A percentile compares a stretch with the other conserved stretches of the same genome.
Evolutionary conservation across 2,329 filamentous ascomycete genomes (phyloP).

Genomic region (Xylaria digitata): DNA sequence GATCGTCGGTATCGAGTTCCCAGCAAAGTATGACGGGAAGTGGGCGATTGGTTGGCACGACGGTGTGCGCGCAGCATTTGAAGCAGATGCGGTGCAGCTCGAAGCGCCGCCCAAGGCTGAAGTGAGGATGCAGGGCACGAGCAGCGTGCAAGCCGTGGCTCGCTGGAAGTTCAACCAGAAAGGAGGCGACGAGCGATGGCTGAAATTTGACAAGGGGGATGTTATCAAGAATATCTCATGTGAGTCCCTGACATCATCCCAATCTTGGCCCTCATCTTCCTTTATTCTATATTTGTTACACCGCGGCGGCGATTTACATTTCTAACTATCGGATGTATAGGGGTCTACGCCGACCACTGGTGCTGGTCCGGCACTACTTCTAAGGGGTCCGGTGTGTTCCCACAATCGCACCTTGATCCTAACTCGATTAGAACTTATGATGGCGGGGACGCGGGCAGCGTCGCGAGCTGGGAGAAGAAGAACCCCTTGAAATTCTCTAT

Average conservation of each 20-base stretch:
- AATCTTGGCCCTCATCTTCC: background rate
- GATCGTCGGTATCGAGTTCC: slow-evolving; percentile 64
- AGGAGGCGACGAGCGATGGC: slow-evolving; percentile 60
- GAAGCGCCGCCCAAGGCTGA: slow-evolving; percentile 60
- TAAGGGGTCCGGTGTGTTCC: slow-evolving; percentile 51
- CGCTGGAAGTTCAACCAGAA: slow-evolving; percentile 66
- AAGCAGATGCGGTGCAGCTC: slow-evolving; percentile 61
- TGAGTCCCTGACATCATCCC: slow-evolving; percentile 38
- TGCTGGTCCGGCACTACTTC: slow-evolving; percentile 51
- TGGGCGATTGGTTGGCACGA: slow-evolving; percentile 70
- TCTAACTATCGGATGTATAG: slow-evolving; percentile 40
- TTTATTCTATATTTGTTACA: background rate
- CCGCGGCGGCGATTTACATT: background rate
- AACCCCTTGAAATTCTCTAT: slow-evolving; percentile 46
- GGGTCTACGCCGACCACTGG: slow-evolving; percentile 50
- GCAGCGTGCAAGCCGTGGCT: slow-evolving; percentile 60
- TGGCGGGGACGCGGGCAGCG: slow-evolving; percentile 44
- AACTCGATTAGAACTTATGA: slow-evolving; percentile 44
- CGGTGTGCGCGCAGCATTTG: slow-evolving; percentile 61
- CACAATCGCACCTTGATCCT: slow-evolving; percentile 50
- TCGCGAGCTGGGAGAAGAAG: slow-evolving; percentile 49
- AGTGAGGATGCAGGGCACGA: slow-evolving; percentile 59
- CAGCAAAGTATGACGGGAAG: slow-evolving; percentile 63
- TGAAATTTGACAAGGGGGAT: slow-evolving; percentile 74
- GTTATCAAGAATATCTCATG: slow-evolving; percentile 69